Evolutionary conservation across 306 rosid species (phyloP), one percentile per base, ranked within the genome.

Genomic region (Pterocarpus santalinus): DNA sequence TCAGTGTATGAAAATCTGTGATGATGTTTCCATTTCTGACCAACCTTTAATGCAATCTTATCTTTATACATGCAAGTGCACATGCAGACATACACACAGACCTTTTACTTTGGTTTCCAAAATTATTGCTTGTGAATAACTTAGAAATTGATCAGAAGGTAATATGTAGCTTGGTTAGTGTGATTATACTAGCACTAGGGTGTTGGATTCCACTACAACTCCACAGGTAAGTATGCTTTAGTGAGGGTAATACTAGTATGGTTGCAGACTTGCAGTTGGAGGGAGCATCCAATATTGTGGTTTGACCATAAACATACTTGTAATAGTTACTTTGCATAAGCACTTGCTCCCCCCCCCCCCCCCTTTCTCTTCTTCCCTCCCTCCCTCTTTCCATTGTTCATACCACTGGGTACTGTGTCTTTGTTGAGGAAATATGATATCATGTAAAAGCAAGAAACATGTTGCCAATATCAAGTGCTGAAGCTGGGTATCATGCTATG

Each of bases 1-100:
- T 73, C 51, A 41, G 61, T 56, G 53, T 66, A 79, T 60, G 67
- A 65, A 58, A 44, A 65, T 44, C 66, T 57, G 36, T 64, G 8
- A 44, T 56, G 69, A 78, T 67, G n/a, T 53, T 61, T 56, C 16
- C 58, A 30, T 80, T 83, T 66, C 39, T 64, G 61, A 66, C 56
- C 34, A 9, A 67, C 76, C 55, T 79, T 44, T n/a, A 57, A 47
- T 66, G 35, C 56, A 2, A 15, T 53, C 75, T 55, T 64, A 15
- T 53, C 75, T 55, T 64, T 55, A 47, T 70, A 12, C 49, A 61
- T 15, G 5, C 56, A 13, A 39, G 69, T 32, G 9, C 35, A 7
- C 16, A 6, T 22, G 8, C 47, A 5, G 11, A 11, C 33, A 11
- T 28, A 36, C 2, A 4, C 5, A 53, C 28, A 15, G 5, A 53